These are phyloP conservation scores for Tubosaeta sp. DNA, from an alignment of 768 basidiomycete species.

Conservation along the genomic window DNA sequence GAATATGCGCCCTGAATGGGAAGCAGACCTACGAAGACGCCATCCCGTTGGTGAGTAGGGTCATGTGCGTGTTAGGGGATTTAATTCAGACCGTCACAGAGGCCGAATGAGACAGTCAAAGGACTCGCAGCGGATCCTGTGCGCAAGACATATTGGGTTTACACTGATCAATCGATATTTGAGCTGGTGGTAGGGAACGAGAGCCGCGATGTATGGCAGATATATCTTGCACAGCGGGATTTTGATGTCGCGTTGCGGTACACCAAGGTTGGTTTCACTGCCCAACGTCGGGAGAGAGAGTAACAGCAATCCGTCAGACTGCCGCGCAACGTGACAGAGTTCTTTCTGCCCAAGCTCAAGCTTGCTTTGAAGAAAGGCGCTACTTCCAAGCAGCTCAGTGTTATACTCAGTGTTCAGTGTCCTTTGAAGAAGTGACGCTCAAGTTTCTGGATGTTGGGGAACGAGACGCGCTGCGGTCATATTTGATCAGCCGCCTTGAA, in stretches of 20 bases:
- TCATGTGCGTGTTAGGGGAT: background rate
- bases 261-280: conserved; percentile 58
- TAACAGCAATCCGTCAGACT: conserved; percentile 46
- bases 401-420: conserved; percentile 82
- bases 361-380: conserved; percentile 70
- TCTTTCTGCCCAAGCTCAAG: conserved; percentile 76
- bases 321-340: conserved; percentile 84
- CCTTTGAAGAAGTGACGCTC: conserved; percentile 89
- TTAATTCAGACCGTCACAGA: conserved; percentile 41
- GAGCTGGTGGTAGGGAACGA: conserved; percentile 86
- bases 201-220: conserved; percentile 91
- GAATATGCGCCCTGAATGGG: conserved; percentile 77
- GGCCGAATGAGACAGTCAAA: conserved; percentile 65
- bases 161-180: conserved; percentile 82
- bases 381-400: conserved; percentile 91
- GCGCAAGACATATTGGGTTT: conserved; percentile 91
- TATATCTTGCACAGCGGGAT: conserved; percentile 74
- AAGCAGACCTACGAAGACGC: conserved; percentile 78
- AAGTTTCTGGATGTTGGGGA: conserved; percentile 88
- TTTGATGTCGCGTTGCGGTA: conserved; percentile 78
- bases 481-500: conserved; percentile 84
- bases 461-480: conserved; percentile 85
- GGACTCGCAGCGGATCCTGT: conserved; percentile 83
- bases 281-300: background rate
- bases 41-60: conserved; percentile 64